These are phyloP conservation scores for Porogramme epimiltina DNA, from an alignment of 1,284 basidiomycete species.

Conservation along the genomic window DNA sequence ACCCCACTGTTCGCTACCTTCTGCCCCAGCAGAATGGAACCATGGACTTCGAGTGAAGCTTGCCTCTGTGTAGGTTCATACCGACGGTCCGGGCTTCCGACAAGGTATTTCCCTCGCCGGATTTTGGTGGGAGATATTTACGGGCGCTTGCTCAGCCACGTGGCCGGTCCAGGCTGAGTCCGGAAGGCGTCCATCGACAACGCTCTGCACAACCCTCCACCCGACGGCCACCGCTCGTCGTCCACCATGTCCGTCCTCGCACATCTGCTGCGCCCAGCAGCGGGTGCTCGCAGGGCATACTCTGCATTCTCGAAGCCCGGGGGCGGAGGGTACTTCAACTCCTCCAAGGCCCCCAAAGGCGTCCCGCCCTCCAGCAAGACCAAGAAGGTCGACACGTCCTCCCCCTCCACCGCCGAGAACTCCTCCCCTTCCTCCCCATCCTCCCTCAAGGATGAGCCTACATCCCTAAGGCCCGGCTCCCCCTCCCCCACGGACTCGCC, in stretches of 20 bases:
- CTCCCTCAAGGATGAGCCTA: background rate
- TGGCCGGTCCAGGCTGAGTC: constrained; percentile 2
- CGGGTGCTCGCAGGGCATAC: constrained; percentile 57
- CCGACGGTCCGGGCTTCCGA: no score
- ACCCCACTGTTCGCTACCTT: no score
- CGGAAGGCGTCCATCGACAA: constrained; percentile 7
- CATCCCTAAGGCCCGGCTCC: constrained; percentile 14
- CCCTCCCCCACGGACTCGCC: constrained; percentile 7
- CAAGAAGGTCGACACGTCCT: constrained; percentile 28
- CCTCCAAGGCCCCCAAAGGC: constrained; percentile 54
- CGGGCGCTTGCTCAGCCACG: constrained; percentile 11
- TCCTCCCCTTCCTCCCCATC: constrained; percentile 22
- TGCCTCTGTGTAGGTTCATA: no score
- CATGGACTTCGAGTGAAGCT: no score
- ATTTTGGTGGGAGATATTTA: background rate
- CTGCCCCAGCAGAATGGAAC: no score
- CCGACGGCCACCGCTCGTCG: constrained; percentile 20
- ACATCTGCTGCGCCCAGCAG: constrained; percentile 50
- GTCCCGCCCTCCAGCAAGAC: constrained; percentile 26
- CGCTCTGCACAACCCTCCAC: constrained; percentile 21
- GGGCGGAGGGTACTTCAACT: constrained; percentile 73
- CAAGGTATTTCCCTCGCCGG: no score
- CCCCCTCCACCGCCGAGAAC: constrained; percentile 21
- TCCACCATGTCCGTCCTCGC: constrained; percentile 44
- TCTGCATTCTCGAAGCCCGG: constrained; percentile 80